A percentile compares a stretch with the other conserved stretches of the same genome.
Evolutionary conservation across 2,329 filamentous ascomycete genomes (phyloP).

Genomic region (Neospermospora avenae): DNA sequence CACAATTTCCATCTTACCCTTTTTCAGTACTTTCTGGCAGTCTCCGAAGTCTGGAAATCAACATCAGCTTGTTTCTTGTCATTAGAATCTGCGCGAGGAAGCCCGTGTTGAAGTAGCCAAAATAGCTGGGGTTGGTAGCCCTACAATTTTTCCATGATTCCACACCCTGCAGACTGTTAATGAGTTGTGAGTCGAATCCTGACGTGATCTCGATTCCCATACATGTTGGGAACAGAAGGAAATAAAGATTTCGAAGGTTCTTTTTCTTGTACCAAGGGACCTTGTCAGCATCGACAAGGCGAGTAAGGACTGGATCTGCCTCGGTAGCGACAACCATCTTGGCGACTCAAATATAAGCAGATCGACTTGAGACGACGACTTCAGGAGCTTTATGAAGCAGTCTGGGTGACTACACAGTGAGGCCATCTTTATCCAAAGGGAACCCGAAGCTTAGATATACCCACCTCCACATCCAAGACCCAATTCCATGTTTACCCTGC

Average conservation of each 20-base stretch:
- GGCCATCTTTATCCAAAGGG: background rate
- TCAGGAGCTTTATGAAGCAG: background rate
- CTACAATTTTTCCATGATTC: constrained; percentile 34
- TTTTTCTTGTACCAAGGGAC: constrained; percentile 40
- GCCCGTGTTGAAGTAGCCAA: too few species aligned
- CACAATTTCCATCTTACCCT: background rate
- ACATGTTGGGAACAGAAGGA: constrained; percentile 44
- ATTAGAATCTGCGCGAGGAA: too few species aligned
- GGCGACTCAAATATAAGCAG: background rate
- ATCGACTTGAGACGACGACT: background rate
- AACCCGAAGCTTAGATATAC: background rate
- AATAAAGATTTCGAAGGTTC: constrained; percentile 39
- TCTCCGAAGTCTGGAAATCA: background rate
- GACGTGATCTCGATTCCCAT: constrained; percentile 54
- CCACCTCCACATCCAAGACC: background rate
- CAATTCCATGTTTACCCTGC: background rate
- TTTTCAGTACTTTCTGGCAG: background rate
- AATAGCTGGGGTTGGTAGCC: background rate
- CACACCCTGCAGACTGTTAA: constrained; percentile 42
- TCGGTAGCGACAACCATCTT: constrained; percentile 1
- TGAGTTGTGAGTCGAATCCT: constrained; percentile 50
- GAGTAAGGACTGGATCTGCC: constrained; percentile 39
- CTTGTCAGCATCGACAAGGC: constrained; percentile 39
- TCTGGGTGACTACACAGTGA: background rate
- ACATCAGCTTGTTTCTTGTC: too few species aligned